Base-by-base conservation (phyloP, 306 rosid species). In the Urtica urens region DNA sequence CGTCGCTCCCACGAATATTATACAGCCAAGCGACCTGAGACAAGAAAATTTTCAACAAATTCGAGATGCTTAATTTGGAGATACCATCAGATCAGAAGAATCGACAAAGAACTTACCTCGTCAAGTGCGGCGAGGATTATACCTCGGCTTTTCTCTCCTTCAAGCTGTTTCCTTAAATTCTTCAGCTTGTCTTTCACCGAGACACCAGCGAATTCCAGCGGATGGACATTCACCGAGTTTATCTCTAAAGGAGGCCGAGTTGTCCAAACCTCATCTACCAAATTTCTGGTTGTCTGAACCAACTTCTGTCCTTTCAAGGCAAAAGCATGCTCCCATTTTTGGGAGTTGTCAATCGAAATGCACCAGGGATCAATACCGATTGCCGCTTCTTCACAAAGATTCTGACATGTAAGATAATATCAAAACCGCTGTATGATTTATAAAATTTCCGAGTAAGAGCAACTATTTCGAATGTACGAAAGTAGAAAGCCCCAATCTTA, bases 321-420 rank as follows among this genome's bases (percentile, higher is more conserved):
- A 69, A 85, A 92, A 29, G 86, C 70, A 28, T 49, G 79, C 65
- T 79, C 80, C 96, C 96, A 92, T 58, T 66, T 82, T 66, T 79
- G 80, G 31, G 96, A 87, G 1, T 92, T 75, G 63, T 79, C 87
- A 28, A 92, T 67, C 26, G 99, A 85, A 56, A 78, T 66, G 70
- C 96, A 82, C 99, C 99, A 92, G 16, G 94, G 85, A 64, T 92
- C 99, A 49, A 92, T 80, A 60, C 99, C 99, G 63, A 85, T 45
- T 41, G 79, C 71, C 8, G 87, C 82, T 48, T 56, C 79, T 42
- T 65, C 68, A 4, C 79, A 79, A 52, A 92, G 71, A 71, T 85
- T 85, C 99, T 92, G 46, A 43, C 21, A 53, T 47, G 39, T 15
- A 69, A 60, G 69, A 45, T 19, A 2, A 22, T 29, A 23, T 40